Base-by-base conservation (phyloP, 2,329 filamentous ascomycete species). In the Emmonsia crescens region DNA sequence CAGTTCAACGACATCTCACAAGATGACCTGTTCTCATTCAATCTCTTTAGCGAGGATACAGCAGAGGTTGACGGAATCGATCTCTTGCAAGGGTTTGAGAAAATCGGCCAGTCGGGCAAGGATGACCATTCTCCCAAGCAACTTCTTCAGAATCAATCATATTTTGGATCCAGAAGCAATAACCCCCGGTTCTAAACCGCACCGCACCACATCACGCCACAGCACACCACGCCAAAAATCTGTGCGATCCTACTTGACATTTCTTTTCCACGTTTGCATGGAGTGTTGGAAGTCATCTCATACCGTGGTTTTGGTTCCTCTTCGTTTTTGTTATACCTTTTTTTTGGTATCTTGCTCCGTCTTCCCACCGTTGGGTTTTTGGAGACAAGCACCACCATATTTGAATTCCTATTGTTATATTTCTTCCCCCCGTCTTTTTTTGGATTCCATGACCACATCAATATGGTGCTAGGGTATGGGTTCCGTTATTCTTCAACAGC, bases 1-100 rank as follows among this genome's bases (percentile, higher is more conserved):
- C 73, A 70, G 21, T 72, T 73, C 36, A 64, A 71, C 36, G 74
- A 78, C 60, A 66, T 72, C 44, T 68, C 72, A 9, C 73, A 77
- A 46, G 75, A 78, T 61, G 76, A 78, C 61, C 74, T 79, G 38
- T 78, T 79, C 65, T 76, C 77, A n/a, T 79, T 78, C 65, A 75
- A 76, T 55, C 73, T 78, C 33, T 78, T 78, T 54, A 68, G 68
- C 40, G 76, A 79, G 40, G 77, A 79, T 59, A 70, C 71, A 52
- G 72, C 72, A 38, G 77, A 78, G 36, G 74, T 77, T 19, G 76
- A 78, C 62, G 75, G 75, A 27, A 71, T 79, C 48, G 77, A 79
- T 66, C 73, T 79, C 38, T 63, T 78, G 49, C 76, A 79, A 66
- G 77, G 77, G 4, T 79, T 79, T 66, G 74, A 78, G 61, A 79